Percentiles rank a stretch among this genome's conserved stretches.
Conservation (phyloP, 257 asterid genomes). For the Phtheirospermum japonicum region DNA sequence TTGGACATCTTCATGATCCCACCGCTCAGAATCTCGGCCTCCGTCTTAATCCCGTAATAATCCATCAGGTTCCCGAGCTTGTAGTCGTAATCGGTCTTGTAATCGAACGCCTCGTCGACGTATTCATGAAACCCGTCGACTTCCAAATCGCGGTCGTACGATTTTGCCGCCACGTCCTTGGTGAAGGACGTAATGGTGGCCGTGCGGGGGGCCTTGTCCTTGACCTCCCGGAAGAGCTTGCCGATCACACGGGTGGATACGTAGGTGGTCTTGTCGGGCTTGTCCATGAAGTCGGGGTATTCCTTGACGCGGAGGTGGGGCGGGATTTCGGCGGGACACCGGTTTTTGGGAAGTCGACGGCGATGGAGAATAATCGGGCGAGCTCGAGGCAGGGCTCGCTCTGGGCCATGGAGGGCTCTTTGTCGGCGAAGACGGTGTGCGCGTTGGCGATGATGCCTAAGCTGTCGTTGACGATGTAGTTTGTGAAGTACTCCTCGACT, state of each 20-base stretch:
- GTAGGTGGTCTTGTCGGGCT: slow-evolving; percentile 59
- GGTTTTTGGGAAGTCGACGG: slow-evolving; percentile 89
- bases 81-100: slow-evolving; percentile 66
- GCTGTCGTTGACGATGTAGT: slow-evolving; percentile 80
- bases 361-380: slow-evolving; percentile 62
- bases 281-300: slow-evolving; percentile 95
- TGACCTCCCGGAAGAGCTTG: slow-evolving; percentile 71
- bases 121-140: slow-evolving; percentile 62
- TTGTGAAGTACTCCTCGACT: slow-evolving; percentile 74
- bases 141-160: slow-evolving; percentile 65
- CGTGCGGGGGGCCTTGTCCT: slow-evolving; percentile 45
- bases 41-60: slow-evolving; percentile 73
- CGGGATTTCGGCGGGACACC: slow-evolving; percentile 92
- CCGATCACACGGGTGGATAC: slow-evolving; percentile 59
- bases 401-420: slow-evolving; percentile 48
- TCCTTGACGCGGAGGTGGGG: slow-evolving; percentile 61
- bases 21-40: slow-evolving; percentile 84
- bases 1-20: slow-evolving; percentile 63
- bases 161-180: slow-evolving; percentile 47
- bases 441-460: slow-evolving; percentile 68
- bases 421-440: slow-evolving; percentile 78
- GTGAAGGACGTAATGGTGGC: slow-evolving; percentile 45
- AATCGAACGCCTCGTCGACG: slow-evolving; percentile 55
- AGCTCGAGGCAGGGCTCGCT: slow-evolving; percentile 56
- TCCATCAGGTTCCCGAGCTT: slow-evolving; percentile 88